Base-by-base conservation (phyloP, 108 stramenopile genomes). In the Bacterosira constricta region DNA sequence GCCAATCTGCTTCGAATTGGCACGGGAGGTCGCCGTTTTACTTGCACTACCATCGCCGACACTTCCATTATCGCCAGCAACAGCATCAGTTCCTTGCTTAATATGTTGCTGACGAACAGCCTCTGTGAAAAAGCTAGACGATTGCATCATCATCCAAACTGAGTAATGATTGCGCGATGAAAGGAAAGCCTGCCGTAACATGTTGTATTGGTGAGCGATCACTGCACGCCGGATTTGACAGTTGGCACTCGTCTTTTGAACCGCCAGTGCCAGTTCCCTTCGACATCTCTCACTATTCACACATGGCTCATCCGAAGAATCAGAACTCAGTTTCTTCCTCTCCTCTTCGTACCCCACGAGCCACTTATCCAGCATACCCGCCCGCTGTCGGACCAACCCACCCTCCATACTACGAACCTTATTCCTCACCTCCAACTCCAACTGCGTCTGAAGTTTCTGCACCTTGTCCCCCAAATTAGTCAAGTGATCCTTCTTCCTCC, bases 1-100 rank as follows among this genome's bases (percentile, higher is more conserved):
- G 27, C 94, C 94, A 20, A 93, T 65, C 66, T 91, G 89, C 41
- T 93, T 93, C 18, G 91, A 92, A 52, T 90, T 92, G 56, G 91
- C 80, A 53, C 90, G 85, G 11, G 78, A 86, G 11, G 77, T 50
- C 0, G 85, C 39, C 4, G 54, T 68, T 42, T 69, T 69, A 6
- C 36, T 59, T 21, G 49, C 66, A 37, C 49, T 62, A n/a, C 41
- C 38, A 29, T 57, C 32, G 39, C 67, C 44, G 34, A n/a, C n/a
- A n/a, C 73, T 74, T 45, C 66, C 57, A n/a, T 30, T 29, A 30
- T 36, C 17, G 49, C 50, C 18, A 58, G 20, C 6, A 59, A 34
- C 46, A 70, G 71, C 4, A 69, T 41, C 60, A 68, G 46, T 30
- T 3, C 45, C 63, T 31, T 26, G 27, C 20, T 26, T 32, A 18